phyloP scores from a whole-genome alignment of 805 yeast species.

The Ogataea degrootiae region DNA sequence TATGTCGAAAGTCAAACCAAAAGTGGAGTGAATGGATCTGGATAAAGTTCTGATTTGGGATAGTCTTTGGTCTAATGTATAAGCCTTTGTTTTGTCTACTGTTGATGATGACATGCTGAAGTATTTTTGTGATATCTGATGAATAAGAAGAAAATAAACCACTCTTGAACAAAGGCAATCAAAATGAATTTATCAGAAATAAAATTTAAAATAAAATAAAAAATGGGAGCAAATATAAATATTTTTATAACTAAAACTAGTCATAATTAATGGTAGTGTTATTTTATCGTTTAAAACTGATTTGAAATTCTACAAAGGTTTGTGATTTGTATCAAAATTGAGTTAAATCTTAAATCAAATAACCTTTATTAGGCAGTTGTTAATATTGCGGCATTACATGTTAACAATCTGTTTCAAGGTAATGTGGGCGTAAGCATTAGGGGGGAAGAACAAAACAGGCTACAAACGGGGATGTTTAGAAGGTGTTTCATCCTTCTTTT shows the following conservation, averaged over 20 bases:
- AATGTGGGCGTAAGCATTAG: too few species aligned
- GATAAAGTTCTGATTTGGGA: slow-evolving; percentile 9
- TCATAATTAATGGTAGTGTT: neutral
- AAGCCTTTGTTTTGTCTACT: neutral
- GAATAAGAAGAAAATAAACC: neutral
- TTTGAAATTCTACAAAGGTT: neutral
- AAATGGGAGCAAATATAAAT: neutral
- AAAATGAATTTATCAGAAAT: too few species aligned
- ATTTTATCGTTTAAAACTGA: neutral
- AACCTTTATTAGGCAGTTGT: too few species aligned
- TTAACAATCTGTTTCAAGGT: too few species aligned
- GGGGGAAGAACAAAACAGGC: too few species aligned
- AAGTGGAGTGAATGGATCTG: slow-evolving; percentile 8
- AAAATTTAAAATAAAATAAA: neutral
- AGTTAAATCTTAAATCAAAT: neutral
- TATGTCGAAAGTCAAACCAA: slow-evolving; percentile 10
- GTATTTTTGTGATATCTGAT: neutral
- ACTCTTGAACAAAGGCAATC: too few species aligned
- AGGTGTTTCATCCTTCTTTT: too few species aligned
- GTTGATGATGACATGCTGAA: neutral
- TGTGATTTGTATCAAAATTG: slow-evolving; percentile 1
- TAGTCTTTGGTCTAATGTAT: slow-evolving; percentile 3
- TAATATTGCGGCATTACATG: too few species aligned
- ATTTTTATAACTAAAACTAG: neutral
- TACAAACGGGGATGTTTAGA: too few species aligned